Percentiles rank a stretch among this genome's conserved stretches.
These are phyloP conservation scores for Adansonia digitata DNA, from an alignment of 345 rosid species.

Conservation along the genomic window DNA sequence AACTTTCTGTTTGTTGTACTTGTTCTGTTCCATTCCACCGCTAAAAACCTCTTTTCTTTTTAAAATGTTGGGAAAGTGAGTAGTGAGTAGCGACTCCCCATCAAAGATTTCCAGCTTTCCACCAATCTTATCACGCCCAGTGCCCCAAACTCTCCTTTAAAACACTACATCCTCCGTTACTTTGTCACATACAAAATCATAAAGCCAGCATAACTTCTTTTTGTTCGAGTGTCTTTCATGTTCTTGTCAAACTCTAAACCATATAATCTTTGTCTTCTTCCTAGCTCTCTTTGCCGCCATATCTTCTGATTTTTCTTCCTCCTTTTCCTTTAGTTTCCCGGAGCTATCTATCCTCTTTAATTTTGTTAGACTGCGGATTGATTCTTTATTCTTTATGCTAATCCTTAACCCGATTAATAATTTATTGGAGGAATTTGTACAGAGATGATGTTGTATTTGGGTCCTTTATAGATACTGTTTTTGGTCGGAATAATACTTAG, in stretches of 20 bases:
- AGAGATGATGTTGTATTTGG: constrained; percentile 22
- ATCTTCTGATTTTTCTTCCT: background rate
- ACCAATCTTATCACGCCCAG: too few species aligned
- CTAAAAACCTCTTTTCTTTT: too few species aligned
- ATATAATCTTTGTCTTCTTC: background rate
- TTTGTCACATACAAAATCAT: too few species aligned
- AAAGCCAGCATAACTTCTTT: too few species aligned
- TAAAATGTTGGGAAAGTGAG: too few species aligned
- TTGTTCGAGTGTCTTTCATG: background rate
- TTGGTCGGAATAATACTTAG: constrained; percentile 52
- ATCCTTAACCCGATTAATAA: background rate
- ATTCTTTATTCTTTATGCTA: background rate
- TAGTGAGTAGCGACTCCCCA: too few species aligned
- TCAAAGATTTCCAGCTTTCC: too few species aligned
- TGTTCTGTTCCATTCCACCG: too few species aligned
- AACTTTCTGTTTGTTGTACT: too few species aligned
- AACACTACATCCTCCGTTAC: too few species aligned
- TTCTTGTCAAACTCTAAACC: background rate
- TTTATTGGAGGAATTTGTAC: constrained; percentile 20
- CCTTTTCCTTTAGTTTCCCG: background rate
- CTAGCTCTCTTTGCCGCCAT: constrained; percentile 20
- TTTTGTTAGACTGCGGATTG: constrained; percentile 29
- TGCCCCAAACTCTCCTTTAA: too few species aligned
- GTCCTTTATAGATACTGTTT: constrained; percentile 49
- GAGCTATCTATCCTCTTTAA: background rate